Base-by-base conservation (phyloP, 371 early-diverging fungal species). In the Mortierella sp. region DNA sequence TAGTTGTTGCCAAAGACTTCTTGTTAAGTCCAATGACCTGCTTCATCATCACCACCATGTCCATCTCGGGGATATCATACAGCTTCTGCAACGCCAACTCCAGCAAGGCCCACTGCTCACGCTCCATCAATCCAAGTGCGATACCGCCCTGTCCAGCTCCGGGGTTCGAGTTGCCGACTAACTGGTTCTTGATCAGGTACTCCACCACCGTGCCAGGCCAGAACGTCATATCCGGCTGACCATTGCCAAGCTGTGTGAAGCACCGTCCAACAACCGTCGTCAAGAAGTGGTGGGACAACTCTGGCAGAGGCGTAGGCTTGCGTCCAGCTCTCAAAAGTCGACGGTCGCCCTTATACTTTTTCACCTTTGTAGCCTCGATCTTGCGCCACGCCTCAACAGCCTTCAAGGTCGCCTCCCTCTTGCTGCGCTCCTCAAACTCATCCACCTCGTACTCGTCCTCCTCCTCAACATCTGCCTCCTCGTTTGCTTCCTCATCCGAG, bases 31-130 rank as follows among this genome's bases (percentile, higher is more conserved):
- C 77, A 37, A 78, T 77, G 13, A 79, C 79, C 48, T 79, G 82
- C 73, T 85, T 86, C 66, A 92, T 75, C 44, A 91, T 74, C 39
- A 76, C 63, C 29, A 92, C 77, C 50, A 91, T 76, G 58, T 91
- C 91, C 48, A 73, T 74, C 80, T 92, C 92, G 31, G 92, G 90
- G 50, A 92, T 88, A 87, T 92, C 92, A 16, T 86, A 65, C 16
- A 91, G 80, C n/a, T 79, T 79, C 69, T 85, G 87, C 44, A 92
- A 79, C 9, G 88, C 87, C 67, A 89, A 48, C 68, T 89, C 87
- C 14, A 92, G 55, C 40, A 92, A 64, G 2, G 85, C 79, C 92
- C 91, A 92, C 64, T 86, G 86, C 31, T 90, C 82, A 58, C 90
- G 88, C 70, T 89, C 88, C 74, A 92, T 75, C 10, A 92, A 67